These are phyloP conservation scores for Glycine soja DNA, from an alignment of 306 rosid species.

Conservation along the genomic window DNA sequence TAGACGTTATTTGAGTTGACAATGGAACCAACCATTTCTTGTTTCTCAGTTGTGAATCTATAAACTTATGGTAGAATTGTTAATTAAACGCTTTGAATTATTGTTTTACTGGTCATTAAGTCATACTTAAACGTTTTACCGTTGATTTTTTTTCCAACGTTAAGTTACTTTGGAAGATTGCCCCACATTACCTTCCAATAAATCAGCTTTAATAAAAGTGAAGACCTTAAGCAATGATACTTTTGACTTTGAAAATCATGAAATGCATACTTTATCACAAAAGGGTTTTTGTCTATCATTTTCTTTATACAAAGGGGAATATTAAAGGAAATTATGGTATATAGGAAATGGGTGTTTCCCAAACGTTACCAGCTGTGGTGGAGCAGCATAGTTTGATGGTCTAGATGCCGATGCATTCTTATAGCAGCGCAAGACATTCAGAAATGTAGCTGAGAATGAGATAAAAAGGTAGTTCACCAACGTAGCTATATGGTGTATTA, in stretches of 20 bases:
- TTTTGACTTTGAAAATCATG: constrained; percentile 53
- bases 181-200: constrained; percentile 46
- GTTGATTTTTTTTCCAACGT: not conserved
- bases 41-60: not conserved
- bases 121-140: not conserved
- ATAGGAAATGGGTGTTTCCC: too few relatives aligned
- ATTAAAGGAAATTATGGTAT: not conserved
- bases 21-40: constrained; percentile 6
- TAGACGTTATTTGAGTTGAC: constrained; percentile 27
- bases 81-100: constrained; percentile 12
- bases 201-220: constrained; percentile 52
- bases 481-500: not conserved
- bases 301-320: not conserved
- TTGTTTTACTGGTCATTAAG: not conserved
- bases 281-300: constrained; percentile 6
- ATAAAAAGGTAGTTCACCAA: not conserved
- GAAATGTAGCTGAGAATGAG: not conserved
- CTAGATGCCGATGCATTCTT: not conserved
- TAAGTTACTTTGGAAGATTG: constrained; percentile 18
- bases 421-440: not conserved
- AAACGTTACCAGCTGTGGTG: too few relatives aligned
- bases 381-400: too few relatives aligned
- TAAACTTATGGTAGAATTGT: not conserved
- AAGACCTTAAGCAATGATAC: constrained; percentile 36
- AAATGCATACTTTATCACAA: constrained; percentile 38